phyloP scores from a whole-genome alignment of 2,329 filamentous ascomycete genomes.

The Thelonectria blattea region DNA sequence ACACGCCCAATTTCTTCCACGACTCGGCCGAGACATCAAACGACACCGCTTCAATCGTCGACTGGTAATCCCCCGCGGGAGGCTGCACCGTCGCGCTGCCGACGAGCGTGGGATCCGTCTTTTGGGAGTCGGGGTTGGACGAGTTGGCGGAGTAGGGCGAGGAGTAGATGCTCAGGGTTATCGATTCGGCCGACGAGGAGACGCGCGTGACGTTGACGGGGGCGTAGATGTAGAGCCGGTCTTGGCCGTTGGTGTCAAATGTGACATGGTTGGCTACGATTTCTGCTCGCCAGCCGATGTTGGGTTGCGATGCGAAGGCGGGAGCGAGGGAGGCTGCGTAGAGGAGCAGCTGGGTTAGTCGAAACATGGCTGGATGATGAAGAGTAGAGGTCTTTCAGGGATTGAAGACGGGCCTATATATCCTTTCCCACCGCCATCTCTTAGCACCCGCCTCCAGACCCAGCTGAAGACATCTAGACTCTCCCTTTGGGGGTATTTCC shows the following conservation, averaged over 20 bases:
- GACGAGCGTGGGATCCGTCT: background rate
- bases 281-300: background rate
- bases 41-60: background rate
- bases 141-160: background rate
- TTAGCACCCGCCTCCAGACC: background rate
- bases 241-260: background rate
- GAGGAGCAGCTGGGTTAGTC: background rate
- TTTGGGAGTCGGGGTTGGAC: background rate
- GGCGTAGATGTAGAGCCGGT: background rate
- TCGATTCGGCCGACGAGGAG: background rate
- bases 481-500: background rate
- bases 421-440: background rate
- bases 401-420: background rate
- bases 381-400: background rate
- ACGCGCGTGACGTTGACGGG: background rate
- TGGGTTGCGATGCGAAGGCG: background rate
- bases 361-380: background rate
- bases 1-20: background rate
- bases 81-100: background rate
- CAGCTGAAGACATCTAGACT: background rate
- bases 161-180: background rate
- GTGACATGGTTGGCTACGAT: background rate
- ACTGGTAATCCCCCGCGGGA: background rate
- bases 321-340: background rate
- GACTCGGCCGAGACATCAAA: background rate